Base-by-base conservation (phyloP, 306 rosid species). In the Dryas octopetala region DNA sequence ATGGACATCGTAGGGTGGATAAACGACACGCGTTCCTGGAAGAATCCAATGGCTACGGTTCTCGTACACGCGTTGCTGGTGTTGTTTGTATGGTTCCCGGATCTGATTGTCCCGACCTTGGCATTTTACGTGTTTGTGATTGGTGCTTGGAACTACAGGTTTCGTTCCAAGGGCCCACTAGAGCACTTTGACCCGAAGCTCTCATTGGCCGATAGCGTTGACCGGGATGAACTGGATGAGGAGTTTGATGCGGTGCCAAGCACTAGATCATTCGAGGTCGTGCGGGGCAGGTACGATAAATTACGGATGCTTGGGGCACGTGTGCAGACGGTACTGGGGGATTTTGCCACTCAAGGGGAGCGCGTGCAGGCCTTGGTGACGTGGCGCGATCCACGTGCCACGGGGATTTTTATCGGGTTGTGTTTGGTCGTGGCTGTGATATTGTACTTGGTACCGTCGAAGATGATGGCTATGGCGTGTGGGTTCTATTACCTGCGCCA, bases 341-440 rank as follows among this genome's bases (percentile, higher is more conserved):
- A 91, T 55, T 62, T 89, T 6, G 97, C 98, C 0, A 74, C 97
- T 15, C 98, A 88, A 41, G 94, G 95, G 0, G 98, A 94, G 78
- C 80, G 98, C 0, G 66, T 89, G 78, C 97, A 94, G 3, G 91
- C 98, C 0, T 51, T 95, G 77, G 97, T 95, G 75, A 95, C 96
- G n/a, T 95, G 98, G 98, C 79, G 91, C 0, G 97, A 95, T 55
- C 98, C 96, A 44, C 85, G 89, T 5, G 97, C 95, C 10, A 95
- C 91, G 0, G 97, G 96, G 38, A 85, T 95, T 3, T 95, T 95
- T 68, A 73, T 91, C 0, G 90, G 83, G 26, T 8, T 91, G 70
- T 94, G 98, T 28, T 89, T 91, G 38, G 67, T 79, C 3, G 94
- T 89, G 66, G 97, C 97, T 0, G 40, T 89, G 68, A 16, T 82